Percentiles rank a stretch among this genome's conserved stretches.
These are phyloP conservation scores for Tolypocladium guangdongense DNA, from an alignment of 2,329 filamentous ascomycete genomes.

Conservation along the genomic window DNA sequence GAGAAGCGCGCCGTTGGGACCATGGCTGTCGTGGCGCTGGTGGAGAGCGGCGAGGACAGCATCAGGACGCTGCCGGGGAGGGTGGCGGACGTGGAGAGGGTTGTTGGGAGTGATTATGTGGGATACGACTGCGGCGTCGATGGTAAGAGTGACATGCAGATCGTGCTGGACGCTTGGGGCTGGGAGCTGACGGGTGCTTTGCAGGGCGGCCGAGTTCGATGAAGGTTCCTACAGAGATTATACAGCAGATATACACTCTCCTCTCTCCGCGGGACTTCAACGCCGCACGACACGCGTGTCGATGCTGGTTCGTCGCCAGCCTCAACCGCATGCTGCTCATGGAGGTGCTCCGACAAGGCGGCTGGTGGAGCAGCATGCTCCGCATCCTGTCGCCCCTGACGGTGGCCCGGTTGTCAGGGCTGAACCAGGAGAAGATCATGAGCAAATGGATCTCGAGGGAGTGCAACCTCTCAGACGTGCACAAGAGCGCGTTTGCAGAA, in stretches of 20 bases:
- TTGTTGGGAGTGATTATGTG: neutral
- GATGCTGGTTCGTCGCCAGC: slow-evolving; percentile 47
- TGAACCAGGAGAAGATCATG: slow-evolving; percentile 21
- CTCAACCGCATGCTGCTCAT: slow-evolving; percentile 39
- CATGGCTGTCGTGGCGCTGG: slow-evolving; percentile 8
- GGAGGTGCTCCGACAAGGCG: slow-evolving; percentile 42
- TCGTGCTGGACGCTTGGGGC: no score
- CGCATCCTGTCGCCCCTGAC: slow-evolving; percentile 13
- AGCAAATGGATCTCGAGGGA: slow-evolving; percentile 32
- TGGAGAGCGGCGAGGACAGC: slow-evolving; percentile 6
- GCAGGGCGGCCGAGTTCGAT: slow-evolving; percentile 12
- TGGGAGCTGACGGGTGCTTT: neutral
- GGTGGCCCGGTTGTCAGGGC: slow-evolving; percentile 3
- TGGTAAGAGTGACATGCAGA: neutral
- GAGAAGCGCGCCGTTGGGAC: neutral
- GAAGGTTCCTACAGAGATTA: slow-evolving; percentile 23
- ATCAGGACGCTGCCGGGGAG: slow-evolving; percentile 6
- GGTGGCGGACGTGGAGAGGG: slow-evolving; percentile 5
- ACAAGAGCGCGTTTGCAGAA: slow-evolving; percentile 17
- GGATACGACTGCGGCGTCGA: neutral
- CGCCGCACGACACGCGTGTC: slow-evolving; percentile 47
- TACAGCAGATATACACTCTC: slow-evolving; percentile 22
- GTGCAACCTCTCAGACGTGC: slow-evolving; percentile 14
- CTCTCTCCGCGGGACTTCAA: slow-evolving; percentile 38
- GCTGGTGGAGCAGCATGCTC: slow-evolving; percentile 35